Evolutionary conservation across 169 alveolate genomes (phyloP).

Genomic region (Cystoisospora suis): DNA sequence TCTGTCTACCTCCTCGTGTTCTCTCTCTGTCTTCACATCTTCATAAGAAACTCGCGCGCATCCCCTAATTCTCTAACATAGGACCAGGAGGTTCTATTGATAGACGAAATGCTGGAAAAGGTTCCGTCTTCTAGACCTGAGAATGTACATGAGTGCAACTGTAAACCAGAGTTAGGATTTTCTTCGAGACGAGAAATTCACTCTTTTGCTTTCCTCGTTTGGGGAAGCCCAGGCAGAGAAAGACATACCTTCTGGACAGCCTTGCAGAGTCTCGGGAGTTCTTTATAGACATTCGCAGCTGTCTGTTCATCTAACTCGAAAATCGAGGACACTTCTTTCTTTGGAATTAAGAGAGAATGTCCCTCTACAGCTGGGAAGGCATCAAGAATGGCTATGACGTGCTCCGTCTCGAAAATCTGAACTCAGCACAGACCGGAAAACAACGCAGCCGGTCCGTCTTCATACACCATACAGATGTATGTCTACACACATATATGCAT

Average conservation of each 20-base stretch:
- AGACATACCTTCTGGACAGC: conserved; percentile 60
- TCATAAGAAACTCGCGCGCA: no score
- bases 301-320: conserved; percentile 45
- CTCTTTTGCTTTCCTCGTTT: no score
- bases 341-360: conserved; percentile 62
- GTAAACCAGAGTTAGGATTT: no score
- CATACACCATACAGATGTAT: background rate
- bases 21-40: no score
- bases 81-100: no score
- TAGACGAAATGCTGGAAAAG: no score
- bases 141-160: no score
- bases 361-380: conserved; percentile 65
- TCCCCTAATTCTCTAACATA: no score
- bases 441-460: background rate
- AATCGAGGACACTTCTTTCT: conserved; percentile 48
- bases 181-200: no score
- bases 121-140: no score
- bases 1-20: no score
- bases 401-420: conserved; percentile 61
- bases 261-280: conserved; percentile 61
- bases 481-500: background rate
- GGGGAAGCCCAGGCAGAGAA: no score
- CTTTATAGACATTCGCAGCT: conserved; percentile 60
- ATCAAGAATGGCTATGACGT: conserved; percentile 59
- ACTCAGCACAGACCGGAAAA: background rate